Evolutionary conservation across 2,329 filamentous ascomycete genomes (phyloP).

Genomic region (Zarea fungicola): DNA sequence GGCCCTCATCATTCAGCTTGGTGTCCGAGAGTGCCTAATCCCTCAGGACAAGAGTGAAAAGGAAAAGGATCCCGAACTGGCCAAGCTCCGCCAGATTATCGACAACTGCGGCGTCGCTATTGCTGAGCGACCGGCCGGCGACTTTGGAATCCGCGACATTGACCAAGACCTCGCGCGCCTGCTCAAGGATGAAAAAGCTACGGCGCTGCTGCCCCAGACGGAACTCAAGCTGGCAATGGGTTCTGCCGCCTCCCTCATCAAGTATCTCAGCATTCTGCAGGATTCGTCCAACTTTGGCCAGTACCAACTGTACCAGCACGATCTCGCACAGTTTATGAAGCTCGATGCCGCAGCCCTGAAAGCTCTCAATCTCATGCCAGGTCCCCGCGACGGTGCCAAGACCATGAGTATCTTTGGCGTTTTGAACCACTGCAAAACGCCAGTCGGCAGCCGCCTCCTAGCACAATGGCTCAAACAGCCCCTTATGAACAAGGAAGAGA

Average conservation of each 20-base stretch:
- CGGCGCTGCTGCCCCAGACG: slow-evolving; percentile 75
- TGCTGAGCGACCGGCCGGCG: slow-evolving; percentile 67
- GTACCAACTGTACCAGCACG: slow-evolving; percentile 95
- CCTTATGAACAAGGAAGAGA: slow-evolving; percentile 83
- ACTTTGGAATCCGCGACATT: slow-evolving; percentile 87
- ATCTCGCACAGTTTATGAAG: slow-evolving; percentile 97
- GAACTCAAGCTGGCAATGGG: slow-evolving; percentile 96
- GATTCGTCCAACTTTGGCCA: slow-evolving; percentile 95
- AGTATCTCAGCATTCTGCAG: slow-evolving; percentile 85
- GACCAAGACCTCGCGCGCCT: slow-evolving; percentile 89
- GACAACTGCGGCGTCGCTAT: slow-evolving; percentile 89
- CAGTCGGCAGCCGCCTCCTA: slow-evolving; percentile 80
- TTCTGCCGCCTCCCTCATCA: slow-evolving; percentile 86
- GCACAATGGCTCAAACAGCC: slow-evolving; percentile 98
- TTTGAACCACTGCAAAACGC: slow-evolving; percentile 96
- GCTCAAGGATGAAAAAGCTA: slow-evolving; percentile 77
- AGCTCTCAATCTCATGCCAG: slow-evolving; percentile 94
- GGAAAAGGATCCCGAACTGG: slow-evolving; percentile 80
- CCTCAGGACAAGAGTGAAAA: slow-evolving; percentile 73
- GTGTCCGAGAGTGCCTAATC: slow-evolving; percentile 90
- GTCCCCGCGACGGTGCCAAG: slow-evolving; percentile 89
- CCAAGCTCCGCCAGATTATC: slow-evolving; percentile 82
- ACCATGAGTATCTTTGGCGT: slow-evolving; percentile 94
- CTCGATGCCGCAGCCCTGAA: slow-evolving; percentile 90
- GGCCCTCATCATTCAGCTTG: slow-evolving; percentile 90